phyloP scores from a whole-genome alignment of 345 rosid species.

The Acer negundo region DNA sequence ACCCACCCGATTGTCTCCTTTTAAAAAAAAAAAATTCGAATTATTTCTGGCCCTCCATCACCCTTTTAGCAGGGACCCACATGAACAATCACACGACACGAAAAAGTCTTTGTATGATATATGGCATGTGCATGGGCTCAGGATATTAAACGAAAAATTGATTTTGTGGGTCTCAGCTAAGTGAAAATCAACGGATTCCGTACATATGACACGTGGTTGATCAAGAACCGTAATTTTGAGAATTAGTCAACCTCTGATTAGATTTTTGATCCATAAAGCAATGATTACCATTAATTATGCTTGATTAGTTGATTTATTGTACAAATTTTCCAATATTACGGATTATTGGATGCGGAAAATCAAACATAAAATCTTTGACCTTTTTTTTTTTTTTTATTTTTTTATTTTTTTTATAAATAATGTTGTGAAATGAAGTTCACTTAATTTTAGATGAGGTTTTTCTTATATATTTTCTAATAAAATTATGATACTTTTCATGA shows the following conservation, averaged over 20 bases:
- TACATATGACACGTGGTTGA: conserved; percentile 12
- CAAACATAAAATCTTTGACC: no score
- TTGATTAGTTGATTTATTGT: conserved; percentile 5
- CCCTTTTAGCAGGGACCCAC: conserved; percentile 6
- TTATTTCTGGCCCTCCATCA: conserved; percentile 6
- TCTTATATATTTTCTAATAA: no score
- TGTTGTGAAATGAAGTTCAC: no score
- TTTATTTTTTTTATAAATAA: no score
- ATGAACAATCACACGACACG: neutral
- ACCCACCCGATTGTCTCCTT: conserved; percentile 8
- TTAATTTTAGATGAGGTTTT: no score
- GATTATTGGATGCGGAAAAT: neutral
- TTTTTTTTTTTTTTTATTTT: no score
- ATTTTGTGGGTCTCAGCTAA: conserved; percentile 12
- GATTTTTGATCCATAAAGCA: conserved; percentile 1
- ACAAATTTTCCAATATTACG: neutral
- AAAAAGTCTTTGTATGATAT: conserved; percentile 18
- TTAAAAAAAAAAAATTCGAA: neutral
- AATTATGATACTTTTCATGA: no score
- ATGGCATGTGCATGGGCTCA: conserved; percentile 25
- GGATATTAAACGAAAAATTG: neutral
- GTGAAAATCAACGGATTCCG: neutral
- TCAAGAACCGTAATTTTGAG: neutral
- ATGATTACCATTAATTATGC: conserved; percentile 24
- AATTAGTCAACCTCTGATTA: conserved; percentile 18